Evolutionary conservation across 2,329 filamentous ascomycete species (phyloP).

Genomic region (Penicillium decumbens): DNA sequence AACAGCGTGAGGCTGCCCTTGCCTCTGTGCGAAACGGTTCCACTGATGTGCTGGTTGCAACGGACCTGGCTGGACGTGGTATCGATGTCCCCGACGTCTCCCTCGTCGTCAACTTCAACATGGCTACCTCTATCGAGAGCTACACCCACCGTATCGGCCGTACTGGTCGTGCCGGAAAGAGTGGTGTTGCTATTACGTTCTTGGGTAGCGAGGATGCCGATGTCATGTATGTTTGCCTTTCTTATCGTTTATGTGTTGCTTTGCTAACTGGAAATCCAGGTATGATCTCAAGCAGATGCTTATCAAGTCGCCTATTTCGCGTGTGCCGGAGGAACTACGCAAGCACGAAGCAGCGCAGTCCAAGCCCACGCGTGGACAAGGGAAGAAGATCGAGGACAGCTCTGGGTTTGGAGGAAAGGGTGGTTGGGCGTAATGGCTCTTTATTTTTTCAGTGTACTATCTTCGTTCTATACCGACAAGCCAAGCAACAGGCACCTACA

Average conservation of each 20-base stretch:
- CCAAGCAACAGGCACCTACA: too few relatives aligned
- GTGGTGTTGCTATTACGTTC: conserved; percentile 93
- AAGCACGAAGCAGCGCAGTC: conserved; percentile 90
- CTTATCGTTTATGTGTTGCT: conserved; percentile 1
- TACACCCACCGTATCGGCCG: conserved; percentile 97
- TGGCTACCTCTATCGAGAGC: conserved; percentile 85
- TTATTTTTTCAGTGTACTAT: conserved; percentile 2
- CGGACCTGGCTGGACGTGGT: conserved; percentile 91
- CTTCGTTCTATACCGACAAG: background rate
- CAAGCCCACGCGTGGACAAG: conserved; percentile 54
- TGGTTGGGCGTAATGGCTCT: conserved; percentile 27
- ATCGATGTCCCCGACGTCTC: conserved; percentile 94
- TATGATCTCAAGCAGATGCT: conserved; percentile 95
- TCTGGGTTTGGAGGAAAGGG: conserved; percentile 37
- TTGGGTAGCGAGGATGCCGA: conserved; percentile 84
- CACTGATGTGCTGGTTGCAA: conserved; percentile 87
- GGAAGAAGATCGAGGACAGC: conserved; percentile 48
- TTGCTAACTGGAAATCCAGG: conserved; percentile 30
- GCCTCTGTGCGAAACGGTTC: conserved; percentile 74
- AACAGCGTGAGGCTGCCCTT: conserved; percentile 91
- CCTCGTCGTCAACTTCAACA: conserved; percentile 98
- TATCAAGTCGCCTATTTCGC: conserved; percentile 78
- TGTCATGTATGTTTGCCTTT: conserved; percentile 59
- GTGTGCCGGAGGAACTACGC: conserved; percentile 84
- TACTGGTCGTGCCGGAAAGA: conserved; percentile 96